Evolutionary conservation across 1,284 basidiomycete species (phyloP), one percentile per base, ranked within the genome.

Genomic region (Amylostereum chailletii): DNA sequence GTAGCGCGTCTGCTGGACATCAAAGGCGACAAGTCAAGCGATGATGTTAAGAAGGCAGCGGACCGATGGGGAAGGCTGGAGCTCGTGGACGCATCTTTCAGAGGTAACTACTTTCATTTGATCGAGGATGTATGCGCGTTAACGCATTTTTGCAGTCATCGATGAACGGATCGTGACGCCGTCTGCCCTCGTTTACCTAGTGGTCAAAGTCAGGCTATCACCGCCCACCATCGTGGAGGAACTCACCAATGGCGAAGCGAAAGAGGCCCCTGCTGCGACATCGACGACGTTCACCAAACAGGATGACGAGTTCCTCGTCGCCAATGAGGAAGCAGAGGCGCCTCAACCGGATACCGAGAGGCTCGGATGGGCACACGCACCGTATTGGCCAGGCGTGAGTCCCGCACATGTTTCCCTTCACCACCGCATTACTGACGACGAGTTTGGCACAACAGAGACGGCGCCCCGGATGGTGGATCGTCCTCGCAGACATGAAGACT

Each of bases 141-240:
- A 30, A 43, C 27, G 27, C 41, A 19, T 19, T 36, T 10, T n/a
- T 7, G 27, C 54, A 94, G 94, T 98, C 50, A 86, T 91, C 48
- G 96, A 90, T 48, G 96, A 99, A 66, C 84, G 85, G 37, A 68
- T 88, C 42, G 83, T 98, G 33, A 90, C 90, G 0, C 93, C 95
- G 0, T 86, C 88, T 2, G 85, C 95, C 0, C 90, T 98, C 57
- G 90, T 97, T 33, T 86, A 86, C 60, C 80, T 98, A 49, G 75
- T 90, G 27, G 78, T 94, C 65, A 94, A 95, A 65, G 70, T 92
- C 11, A 81, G 88, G 2, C 57, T 94, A 31, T 66, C 73, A 4
- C 83, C 82, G 3, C 78, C 81, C 6, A 65, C 66, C 53, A 61
- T 48, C 66, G 71, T 19, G 40, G 19, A 19, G 19, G 66, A 70